Conservation (phyloP, 1,284 basidiomycete species). For the Moesziomyces aphidis region DNA sequence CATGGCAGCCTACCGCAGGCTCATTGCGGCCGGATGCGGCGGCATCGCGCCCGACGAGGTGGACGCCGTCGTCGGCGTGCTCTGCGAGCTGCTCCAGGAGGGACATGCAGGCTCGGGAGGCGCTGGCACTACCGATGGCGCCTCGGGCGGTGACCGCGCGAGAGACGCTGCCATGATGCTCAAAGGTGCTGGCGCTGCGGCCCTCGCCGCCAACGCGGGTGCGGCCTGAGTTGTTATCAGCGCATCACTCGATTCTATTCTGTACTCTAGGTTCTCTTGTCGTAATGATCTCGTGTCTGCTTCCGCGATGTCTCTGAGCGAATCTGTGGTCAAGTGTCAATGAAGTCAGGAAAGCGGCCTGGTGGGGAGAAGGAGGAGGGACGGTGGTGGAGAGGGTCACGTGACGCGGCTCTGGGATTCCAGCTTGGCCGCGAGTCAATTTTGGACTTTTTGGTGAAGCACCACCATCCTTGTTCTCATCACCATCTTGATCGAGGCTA, state of each 20-base stretch:
- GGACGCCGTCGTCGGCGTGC: constrained; percentile 62
- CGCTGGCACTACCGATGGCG: constrained; percentile 11
- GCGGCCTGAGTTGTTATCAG: too few relatives aligned
- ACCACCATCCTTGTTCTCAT: constrained; percentile 5
- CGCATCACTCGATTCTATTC: background rate
- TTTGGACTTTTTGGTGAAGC: background rate
- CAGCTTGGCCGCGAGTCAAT: background rate
- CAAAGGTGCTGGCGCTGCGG: constrained; percentile 48
- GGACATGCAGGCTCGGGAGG: constrained; percentile 20
- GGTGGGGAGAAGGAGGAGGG: background rate
- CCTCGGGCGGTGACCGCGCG: constrained; percentile 26
- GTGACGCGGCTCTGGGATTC: background rate
- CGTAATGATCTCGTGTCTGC: too few relatives aligned
- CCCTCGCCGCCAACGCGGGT: constrained; percentile 34
- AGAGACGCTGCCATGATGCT: constrained; percentile 49
- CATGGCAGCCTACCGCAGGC: constrained; percentile 64
- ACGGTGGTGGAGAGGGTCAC: background rate
- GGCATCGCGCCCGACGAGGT: constrained; percentile 64
- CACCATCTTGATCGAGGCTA: constrained; percentile 10
- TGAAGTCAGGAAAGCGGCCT: too few relatives aligned
- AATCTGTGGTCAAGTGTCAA: background rate
- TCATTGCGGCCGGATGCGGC: constrained; percentile 65
- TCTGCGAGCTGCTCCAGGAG: constrained; percentile 65
- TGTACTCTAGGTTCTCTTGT: constrained; percentile 7
- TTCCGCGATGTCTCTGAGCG: background rate